Conservation (phyloP, 176 grass and related monocot species). For the Oryza punctata region DNA sequence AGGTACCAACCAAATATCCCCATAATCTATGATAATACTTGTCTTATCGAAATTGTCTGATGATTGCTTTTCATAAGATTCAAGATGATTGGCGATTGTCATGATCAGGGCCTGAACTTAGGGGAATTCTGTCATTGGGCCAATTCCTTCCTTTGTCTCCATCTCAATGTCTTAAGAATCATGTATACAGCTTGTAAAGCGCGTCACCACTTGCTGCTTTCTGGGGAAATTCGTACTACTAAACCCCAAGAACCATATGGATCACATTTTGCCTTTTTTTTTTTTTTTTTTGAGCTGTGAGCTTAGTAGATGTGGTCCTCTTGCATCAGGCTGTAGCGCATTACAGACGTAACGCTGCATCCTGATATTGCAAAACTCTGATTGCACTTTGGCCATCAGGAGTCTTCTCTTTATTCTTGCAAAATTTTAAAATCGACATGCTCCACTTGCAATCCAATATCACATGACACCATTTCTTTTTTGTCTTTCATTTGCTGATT, state of each 20-base stretch:
- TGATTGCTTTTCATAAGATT: neutral
- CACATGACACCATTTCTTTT: neutral
- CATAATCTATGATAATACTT: neutral
- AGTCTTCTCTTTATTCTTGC: neutral
- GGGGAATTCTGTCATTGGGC: neutral
- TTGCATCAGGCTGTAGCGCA: neutral
- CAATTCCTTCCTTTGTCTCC: neutral
- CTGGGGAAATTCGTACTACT: neutral
- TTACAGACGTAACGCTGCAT: neutral
- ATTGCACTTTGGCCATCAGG: neutral
- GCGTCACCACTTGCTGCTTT: neutral
- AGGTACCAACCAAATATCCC: too few species aligned
- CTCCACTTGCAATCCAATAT: neutral
- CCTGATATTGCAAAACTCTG: neutral
- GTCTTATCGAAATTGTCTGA: neutral
- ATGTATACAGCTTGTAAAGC: neutral
- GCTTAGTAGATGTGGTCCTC: slow-evolving; percentile 5
- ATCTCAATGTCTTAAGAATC: slow-evolving; percentile 1
- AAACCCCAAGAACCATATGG: neutral
- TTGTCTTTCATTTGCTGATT: neutral
- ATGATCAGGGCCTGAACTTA: neutral
- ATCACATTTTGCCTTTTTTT: neutral
- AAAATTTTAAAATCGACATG: neutral
- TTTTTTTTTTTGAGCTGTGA: neutral
- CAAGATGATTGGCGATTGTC: neutral